Evolutionary conservation across 345 rosid genomes (phyloP), one percentile per base, ranked within the genome.

Genomic region (Lepidium aucheri): DNA sequence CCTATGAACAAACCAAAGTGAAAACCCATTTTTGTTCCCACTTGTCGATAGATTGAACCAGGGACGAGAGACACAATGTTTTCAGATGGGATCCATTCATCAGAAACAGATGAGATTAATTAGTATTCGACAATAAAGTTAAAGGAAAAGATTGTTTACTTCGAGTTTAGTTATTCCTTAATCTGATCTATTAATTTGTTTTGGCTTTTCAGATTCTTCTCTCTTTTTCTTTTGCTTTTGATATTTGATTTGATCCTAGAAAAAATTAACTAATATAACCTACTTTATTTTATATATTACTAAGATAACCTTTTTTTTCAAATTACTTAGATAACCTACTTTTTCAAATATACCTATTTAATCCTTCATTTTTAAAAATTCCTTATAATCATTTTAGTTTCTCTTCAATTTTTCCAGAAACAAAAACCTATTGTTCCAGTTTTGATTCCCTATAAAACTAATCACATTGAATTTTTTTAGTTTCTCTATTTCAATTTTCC

Each of bases 1-100:
- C 96, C 96, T 24, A 77, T 9, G 43, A 85, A 63, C 67, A 82
- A 36, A 4, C 89, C 85, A 34, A 74, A 60, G 33, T 85, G 61
- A 76, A 86, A 86, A 5, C 78, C 72, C 86, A 81, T 79, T 63
- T 68, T 65, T 6, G 28, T 41, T 5, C 13, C 59, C n/a, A 47
- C 33, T 62, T 45, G 10, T 44, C 10, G 7, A 17, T 2, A 33
- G 5, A 28, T 57, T 66, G 24, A 72, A 64, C 76, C n/a, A 4
- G 16, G 5, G 58, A 56, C 28, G 12, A 62, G 34, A 47, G 28
- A 46, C 28, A 46, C 46, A 39, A 12, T 54, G 46, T 5, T 9
- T 22, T 41, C 36, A 72, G 18, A 6, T 47, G 52, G 1, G 70
- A 63, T 63, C 58, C 70, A 55, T 64, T 70, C 20, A 40, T 47